Conservation (phyloP, 495 filamentous ascomycete genomes). For the Immersiella caudata region DNA sequence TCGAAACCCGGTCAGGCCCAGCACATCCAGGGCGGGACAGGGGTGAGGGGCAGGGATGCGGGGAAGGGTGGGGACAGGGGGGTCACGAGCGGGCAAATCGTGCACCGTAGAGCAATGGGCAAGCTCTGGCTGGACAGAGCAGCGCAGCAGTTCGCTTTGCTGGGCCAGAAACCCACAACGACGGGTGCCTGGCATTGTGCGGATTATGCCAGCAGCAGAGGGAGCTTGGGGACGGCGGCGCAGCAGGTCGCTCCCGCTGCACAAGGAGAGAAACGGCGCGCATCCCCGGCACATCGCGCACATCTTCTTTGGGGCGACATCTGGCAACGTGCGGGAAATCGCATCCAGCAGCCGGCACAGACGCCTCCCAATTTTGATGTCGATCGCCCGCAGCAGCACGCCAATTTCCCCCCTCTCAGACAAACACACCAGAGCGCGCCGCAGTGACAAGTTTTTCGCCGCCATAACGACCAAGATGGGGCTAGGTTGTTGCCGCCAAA, state of each 20-base stretch:
- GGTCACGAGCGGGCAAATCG: no score
- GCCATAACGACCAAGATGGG: not conserved
- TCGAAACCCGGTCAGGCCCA: constrained; percentile 5
- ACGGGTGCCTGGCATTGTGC: not conserved
- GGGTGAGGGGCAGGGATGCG: not conserved
- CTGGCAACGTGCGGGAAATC: not conserved
- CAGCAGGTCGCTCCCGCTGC: not conserved
- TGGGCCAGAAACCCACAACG: not conserved
- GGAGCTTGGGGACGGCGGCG: not conserved
- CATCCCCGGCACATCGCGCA: not conserved
- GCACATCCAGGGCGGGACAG: constrained; percentile 1
- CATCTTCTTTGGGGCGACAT: not conserved
- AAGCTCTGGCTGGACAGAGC: not conserved
- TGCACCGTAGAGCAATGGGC: no score
- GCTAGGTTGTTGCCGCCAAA: not conserved
- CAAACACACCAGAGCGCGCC: not conserved
- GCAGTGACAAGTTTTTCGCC: no score
- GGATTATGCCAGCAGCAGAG: not conserved
- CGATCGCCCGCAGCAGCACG: not conserved
- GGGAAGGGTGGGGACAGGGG: not conserved
- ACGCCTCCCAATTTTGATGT: not conserved
- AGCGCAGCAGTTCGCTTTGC: not conserved
- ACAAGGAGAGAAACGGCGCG: not conserved
- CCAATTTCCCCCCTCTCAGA: not conserved
- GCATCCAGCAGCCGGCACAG: not conserved